Conservation (phyloP, 176 grass and related monocot genomes). For the Hsuehochloa calcarea region DNA sequence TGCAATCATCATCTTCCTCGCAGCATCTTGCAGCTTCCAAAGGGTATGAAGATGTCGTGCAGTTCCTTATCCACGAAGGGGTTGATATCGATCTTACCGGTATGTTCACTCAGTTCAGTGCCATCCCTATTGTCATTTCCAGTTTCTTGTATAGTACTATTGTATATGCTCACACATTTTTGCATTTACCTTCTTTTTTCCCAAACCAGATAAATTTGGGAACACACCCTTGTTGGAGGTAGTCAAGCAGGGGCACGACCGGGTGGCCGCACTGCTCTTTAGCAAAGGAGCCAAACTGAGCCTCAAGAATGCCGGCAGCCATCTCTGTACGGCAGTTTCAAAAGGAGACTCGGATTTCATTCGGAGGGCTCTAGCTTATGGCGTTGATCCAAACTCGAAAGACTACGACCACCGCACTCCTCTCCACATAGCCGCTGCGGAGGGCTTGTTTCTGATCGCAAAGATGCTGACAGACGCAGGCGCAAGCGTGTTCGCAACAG, state of each 20-base stretch:
- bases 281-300: slow-evolving; percentile 55
- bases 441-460: slow-evolving; percentile 74
- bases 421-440: slow-evolving; percentile 86
- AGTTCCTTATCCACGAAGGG: slow-evolving; percentile 75
- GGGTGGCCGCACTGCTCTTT: slow-evolving; percentile 65
- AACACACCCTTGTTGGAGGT: slow-evolving; percentile 88
- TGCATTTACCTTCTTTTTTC: background rate
- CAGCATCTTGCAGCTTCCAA: slow-evolving; percentile 85
- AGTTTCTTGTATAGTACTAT: background rate
- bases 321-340: slow-evolving; percentile 69
- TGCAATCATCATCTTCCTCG: background rate
- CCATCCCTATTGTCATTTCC: background rate
- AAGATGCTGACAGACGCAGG: slow-evolving; percentile 76
- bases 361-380: slow-evolving; percentile 56
- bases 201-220: slow-evolving; percentile 74
- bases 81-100: slow-evolving; percentile 68
- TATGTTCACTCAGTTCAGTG: slow-evolving; percentile 17
- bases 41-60: slow-evolving; percentile 76
- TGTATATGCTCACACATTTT: background rate
- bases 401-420: slow-evolving; percentile 91
- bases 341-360: slow-evolving; percentile 82
- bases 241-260: slow-evolving; percentile 70
- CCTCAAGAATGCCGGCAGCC: slow-evolving; percentile 65
- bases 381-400: slow-evolving; percentile 59
- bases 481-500: slow-evolving; percentile 74